Conservation (phyloP, 2,329 filamentous ascomycete genomes). For the Byssoonygena ceratinophila region DNA sequence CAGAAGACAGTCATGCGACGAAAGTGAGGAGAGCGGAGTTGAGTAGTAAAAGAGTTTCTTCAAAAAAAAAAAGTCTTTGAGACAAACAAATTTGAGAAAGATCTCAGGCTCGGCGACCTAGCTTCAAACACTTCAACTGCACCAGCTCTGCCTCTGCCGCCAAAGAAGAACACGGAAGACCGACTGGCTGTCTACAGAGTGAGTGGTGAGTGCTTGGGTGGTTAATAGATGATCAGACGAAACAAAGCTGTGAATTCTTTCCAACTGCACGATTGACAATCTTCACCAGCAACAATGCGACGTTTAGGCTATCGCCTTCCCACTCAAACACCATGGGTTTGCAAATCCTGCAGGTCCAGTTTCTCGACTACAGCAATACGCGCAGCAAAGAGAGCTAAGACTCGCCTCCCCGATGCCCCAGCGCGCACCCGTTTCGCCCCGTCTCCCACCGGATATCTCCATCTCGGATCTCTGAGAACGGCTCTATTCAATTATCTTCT, state of each 20-base stretch:
- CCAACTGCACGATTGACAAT: background rate
- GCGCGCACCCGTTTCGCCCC: constrained; percentile 83
- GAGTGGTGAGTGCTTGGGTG: background rate
- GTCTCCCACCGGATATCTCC: constrained; percentile 86
- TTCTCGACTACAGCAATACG: constrained; percentile 24
- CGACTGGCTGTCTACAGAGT: background rate
- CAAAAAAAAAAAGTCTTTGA: background rate
- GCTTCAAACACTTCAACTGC: background rate
- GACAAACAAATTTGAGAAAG: background rate
- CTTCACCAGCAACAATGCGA: constrained; percentile 22
- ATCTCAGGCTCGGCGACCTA: background rate
- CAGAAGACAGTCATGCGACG: background rate
- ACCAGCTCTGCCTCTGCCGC: background rate
- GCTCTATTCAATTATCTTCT: constrained; percentile 92
- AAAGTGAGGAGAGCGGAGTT: background rate
- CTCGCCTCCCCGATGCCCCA: constrained; percentile 42
- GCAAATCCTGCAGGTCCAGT: constrained; percentile 27
- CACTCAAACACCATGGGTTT: constrained; percentile 29
- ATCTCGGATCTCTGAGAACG: constrained; percentile 82
- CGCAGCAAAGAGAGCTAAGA: constrained; percentile 25
- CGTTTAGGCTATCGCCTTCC: constrained; percentile 20
- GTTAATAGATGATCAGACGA: background rate
- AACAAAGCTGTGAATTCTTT: background rate
- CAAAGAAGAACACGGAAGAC: background rate
- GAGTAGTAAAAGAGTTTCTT: background rate